Conservation (phyloP, 257 asterid genomes). For the Nicotiana benthamiana region DNA sequence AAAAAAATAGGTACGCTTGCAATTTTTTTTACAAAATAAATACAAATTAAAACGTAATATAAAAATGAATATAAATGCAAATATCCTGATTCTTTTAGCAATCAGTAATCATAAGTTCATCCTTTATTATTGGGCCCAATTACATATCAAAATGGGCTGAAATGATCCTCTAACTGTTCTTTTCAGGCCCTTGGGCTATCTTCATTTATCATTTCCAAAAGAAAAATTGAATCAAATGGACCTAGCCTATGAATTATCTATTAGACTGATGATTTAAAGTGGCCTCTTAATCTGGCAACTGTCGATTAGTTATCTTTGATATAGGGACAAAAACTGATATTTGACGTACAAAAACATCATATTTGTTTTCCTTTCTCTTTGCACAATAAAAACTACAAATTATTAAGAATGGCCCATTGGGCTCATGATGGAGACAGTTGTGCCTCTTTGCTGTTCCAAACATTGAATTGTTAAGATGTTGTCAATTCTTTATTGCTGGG, state of each 20-base stretch:
- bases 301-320: not conserved
- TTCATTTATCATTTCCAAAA: not conserved
- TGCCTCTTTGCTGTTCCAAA: not conserved
- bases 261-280: not conserved
- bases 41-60: too few species aligned
- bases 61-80: too few species aligned
- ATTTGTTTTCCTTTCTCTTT: not conserved
- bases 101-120: too few species aligned
- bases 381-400: not conserved
- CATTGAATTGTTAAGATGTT: not conserved
- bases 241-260: not conserved
- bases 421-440: slow-evolving; percentile 4
- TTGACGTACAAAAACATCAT: not conserved
- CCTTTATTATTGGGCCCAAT: too few species aligned
- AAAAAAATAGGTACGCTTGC: too few species aligned
- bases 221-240: not conserved
- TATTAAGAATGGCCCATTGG: not conserved
- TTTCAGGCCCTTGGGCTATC: not conserved
- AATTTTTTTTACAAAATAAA: too few species aligned
- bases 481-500: not conserved
- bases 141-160: too few species aligned
- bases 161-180: too few species aligned
- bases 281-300: slow-evolving; percentile 1
- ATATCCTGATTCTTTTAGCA: too few species aligned
- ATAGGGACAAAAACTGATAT: slow-evolving; percentile 3